phyloP scores from a whole-genome alignment of 495 filamentous ascomycete species.

The Corynascus novoguineensis region DNA sequence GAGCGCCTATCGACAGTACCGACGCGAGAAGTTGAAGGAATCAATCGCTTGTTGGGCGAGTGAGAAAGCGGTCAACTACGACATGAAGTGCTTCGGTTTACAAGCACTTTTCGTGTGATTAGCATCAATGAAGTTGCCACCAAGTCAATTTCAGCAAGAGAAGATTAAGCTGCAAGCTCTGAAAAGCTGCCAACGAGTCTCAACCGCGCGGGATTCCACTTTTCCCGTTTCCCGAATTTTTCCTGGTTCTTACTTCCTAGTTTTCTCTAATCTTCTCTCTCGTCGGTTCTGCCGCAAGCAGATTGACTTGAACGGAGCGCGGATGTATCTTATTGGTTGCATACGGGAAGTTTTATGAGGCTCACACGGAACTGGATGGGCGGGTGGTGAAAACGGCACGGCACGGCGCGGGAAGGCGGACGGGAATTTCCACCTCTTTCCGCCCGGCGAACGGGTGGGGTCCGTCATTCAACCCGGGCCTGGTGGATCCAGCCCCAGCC shows the following conservation, averaged over 20 bases:
- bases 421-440: conserved; percentile 10
- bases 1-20: background rate
- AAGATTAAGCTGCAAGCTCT: background rate
- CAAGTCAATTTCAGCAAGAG: background rate
- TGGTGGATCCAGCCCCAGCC: background rate
- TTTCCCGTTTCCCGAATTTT: background rate
- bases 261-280: background rate
- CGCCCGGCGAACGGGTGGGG: background rate
- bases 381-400: conserved; percentile 18
- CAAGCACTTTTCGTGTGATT: background rate
- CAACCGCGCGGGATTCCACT: background rate
- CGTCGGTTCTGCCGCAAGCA: background rate
- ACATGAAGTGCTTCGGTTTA: no score
- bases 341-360: background rate
- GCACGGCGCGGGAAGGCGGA: conserved; percentile 18
- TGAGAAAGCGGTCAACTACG: background rate
- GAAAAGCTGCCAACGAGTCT: background rate
- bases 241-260: background rate
- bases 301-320: background rate
- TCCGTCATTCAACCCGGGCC: background rate
- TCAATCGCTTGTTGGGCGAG: background rate
- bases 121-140: background rate
- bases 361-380: conserved; percentile 4
- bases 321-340: background rate
- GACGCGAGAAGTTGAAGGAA: background rate